Percentiles rank a stretch among this genome's conserved stretches.
Evolutionary conservation across 2,329 filamentous ascomycete species (phyloP).

Genomic region (Pseudogymnoascus sp.): DNA sequence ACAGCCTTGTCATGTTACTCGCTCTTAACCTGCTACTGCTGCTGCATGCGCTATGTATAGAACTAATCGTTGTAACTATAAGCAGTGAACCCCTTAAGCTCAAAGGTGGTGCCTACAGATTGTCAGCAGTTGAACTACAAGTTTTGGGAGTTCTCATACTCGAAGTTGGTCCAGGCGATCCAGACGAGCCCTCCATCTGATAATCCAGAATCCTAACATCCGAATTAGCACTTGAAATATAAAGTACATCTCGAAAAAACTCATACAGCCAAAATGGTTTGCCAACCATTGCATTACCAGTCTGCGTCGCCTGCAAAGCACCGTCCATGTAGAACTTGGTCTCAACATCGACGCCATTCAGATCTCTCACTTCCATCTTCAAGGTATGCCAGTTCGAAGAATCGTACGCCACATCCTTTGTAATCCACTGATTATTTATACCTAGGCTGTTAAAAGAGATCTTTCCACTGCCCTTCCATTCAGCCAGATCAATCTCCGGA

Average conservation of each 20-base stretch:
- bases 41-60: neutral
- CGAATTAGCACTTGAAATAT: neutral
- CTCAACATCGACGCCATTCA: constrained; percentile 42
- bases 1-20: neutral
- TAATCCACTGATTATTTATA: constrained; percentile 37
- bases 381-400: constrained; percentile 41
- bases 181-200: constrained; percentile 18
- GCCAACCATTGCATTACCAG: constrained; percentile 41
- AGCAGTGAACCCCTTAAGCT: constrained; percentile 10
- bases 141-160: constrained; percentile 3
- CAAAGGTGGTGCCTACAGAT: constrained; percentile 9
- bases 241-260: neutral
- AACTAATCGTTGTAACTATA: constrained; percentile 10
- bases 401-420: constrained; percentile 41
- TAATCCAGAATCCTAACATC: constrained; percentile 12
- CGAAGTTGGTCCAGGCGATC: constrained; percentile 14
- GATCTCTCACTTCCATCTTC: constrained; percentile 41
- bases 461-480: constrained; percentile 50
- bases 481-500: constrained; percentile 52
- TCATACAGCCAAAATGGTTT: constrained; percentile 34
- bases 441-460: constrained; percentile 50
- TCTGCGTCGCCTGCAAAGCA: constrained; percentile 39
- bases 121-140: neutral
- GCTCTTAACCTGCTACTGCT: neutral
- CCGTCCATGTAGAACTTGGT: constrained; percentile 49